Evolutionary conservation across 116 monocot genomes (phyloP), one percentile per base, ranked within the genome.

Genomic region (Cymodocea nodosa): DNA sequence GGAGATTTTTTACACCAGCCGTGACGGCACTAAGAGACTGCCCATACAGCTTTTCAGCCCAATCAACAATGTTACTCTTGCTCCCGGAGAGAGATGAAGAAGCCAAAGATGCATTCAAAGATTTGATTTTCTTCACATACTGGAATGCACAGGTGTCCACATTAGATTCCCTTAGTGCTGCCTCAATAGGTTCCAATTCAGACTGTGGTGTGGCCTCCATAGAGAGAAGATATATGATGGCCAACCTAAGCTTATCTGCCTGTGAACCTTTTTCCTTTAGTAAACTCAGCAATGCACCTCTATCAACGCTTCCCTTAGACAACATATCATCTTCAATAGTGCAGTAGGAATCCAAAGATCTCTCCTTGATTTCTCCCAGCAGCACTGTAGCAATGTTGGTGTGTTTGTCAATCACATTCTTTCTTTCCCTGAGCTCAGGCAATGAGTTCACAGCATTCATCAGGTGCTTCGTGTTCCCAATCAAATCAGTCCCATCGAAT

Each of bases 1-100:
- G 70, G 5, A 94, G 72, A 78, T 94, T 94, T 77, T 90, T 90
- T 83, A 94, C 79, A 50, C 94, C 94, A 50, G 94, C 85, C 60
- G 94, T 90, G 68, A 94, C 87, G 16, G 87, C 94, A 70, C 87
- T 82, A 44, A 94, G 64, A 35, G 94, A 94, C 62, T 94, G 94
- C 22, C 94, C 94, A 70, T 94, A 94, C 6, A 94, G 77, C 59
- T 89, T 89, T 73, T 87, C 94, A 35, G 94, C 94, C 94, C 94
- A 94, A 63, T 94, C 94, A 54, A 94, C 90, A 73, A 94, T 86
- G 68, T 94, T 94, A 68, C 84, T 81, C 77, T 73, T 80, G 73
- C 86, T 84, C 3, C 84, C 76, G 2, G 86, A 78, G 57, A 68
- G 76, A 16, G 80, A 71, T 2, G 86, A 80, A 68, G 79, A 83